A percentile compares a stretch with the other conserved stretches of the same genome.
phyloP scores from a whole-genome alignment of 2,329 filamentous ascomycete species.

The Sclerotinia nivalis region DNA sequence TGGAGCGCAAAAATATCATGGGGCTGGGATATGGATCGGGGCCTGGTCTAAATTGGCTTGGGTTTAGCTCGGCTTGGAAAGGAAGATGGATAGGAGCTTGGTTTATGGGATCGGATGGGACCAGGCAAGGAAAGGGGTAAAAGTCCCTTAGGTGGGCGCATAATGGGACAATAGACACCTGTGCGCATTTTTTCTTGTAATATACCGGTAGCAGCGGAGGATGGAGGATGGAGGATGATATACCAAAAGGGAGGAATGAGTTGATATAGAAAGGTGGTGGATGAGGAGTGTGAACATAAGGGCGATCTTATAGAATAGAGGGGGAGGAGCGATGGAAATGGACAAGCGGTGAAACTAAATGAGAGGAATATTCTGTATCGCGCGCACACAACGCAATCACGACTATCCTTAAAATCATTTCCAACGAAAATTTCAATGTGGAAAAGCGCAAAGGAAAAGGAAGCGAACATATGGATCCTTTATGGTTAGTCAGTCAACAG shows the following conservation, averaged over 20 bases:
- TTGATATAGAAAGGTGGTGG: neutral
- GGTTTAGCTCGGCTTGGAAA: slow-evolving; percentile 14
- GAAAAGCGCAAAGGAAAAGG: slow-evolving; percentile 13
- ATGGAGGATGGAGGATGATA: neutral
- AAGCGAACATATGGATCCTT: neutral
- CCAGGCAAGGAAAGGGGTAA: neutral
- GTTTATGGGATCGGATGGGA: slow-evolving; percentile 15
- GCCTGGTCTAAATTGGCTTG: slow-evolving; percentile 16
- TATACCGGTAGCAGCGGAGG: slow-evolving; percentile 10
- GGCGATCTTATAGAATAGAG: neutral
- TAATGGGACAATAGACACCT: slow-evolving; percentile 14
- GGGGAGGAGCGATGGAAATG: neutral
- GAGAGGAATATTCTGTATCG: neutral
- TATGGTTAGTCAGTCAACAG: slow-evolving; percentile 3
- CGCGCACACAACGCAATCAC: neutral
- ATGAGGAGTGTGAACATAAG: neutral
- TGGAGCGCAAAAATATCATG: slow-evolving; percentile 23
- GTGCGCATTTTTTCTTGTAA: slow-evolving; percentile 17
- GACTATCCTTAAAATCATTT: slow-evolving; percentile 14
- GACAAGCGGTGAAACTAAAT: neutral
- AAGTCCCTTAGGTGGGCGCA: slow-evolving; percentile 10
- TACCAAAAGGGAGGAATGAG: neutral
- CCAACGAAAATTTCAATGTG: slow-evolving; percentile 2
- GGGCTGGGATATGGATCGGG: neutral
- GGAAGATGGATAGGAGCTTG: slow-evolving; percentile 16